A percentile compares a stretch with the other conserved stretches of the same genome.
phyloP scores from a whole-genome alignment of 495 filamentous ascomycete genomes.

The Neurospora hispaniola region DNA sequence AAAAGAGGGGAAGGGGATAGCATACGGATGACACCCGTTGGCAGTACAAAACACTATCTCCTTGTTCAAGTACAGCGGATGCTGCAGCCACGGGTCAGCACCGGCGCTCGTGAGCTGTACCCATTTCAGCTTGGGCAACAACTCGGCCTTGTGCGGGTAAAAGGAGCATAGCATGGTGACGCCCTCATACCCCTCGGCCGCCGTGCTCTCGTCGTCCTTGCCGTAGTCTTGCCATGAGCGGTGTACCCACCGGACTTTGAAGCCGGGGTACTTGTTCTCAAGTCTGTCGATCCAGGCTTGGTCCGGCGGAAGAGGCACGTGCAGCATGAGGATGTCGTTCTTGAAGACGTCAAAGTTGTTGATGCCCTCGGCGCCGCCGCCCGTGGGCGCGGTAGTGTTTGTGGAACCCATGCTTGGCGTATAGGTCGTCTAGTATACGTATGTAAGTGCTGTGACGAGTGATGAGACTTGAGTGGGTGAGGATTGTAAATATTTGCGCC shows the following conservation, averaged over 20 bases:
- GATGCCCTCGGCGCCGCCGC: background rate
- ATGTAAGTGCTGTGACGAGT: background rate
- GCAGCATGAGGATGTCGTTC: constrained; percentile 13
- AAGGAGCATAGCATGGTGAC: constrained; percentile 17
- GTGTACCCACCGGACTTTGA: constrained; percentile 20
- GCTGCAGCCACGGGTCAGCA: constrained; percentile 21
- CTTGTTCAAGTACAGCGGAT: constrained; percentile 18
- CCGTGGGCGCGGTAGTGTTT: background rate
- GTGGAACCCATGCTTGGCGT: constrained; percentile 4
- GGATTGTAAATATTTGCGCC: background rate
- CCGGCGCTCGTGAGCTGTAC: constrained; percentile 25
- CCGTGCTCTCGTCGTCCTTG: background rate
- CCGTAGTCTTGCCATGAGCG: background rate
- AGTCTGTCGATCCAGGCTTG: constrained; percentile 18
- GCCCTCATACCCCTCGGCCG: constrained; percentile 15
- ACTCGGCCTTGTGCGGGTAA: constrained; percentile 11
- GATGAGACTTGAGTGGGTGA: background rate
- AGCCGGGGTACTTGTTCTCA: constrained; percentile 15
- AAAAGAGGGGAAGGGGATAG: too few species aligned
- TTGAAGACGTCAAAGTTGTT: background rate
- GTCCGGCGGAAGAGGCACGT: constrained; percentile 6
- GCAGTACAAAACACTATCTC: constrained; percentile 22
- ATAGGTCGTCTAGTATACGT: background rate
- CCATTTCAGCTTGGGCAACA: constrained; percentile 20
- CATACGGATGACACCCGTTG: constrained; percentile 22